Percentiles rank a stretch among this genome's conserved stretches.
Evolutionary conservation across 1,139 yeast species (phyloP).

Genomic region (Casaregolazyma suthepensis): DNA sequence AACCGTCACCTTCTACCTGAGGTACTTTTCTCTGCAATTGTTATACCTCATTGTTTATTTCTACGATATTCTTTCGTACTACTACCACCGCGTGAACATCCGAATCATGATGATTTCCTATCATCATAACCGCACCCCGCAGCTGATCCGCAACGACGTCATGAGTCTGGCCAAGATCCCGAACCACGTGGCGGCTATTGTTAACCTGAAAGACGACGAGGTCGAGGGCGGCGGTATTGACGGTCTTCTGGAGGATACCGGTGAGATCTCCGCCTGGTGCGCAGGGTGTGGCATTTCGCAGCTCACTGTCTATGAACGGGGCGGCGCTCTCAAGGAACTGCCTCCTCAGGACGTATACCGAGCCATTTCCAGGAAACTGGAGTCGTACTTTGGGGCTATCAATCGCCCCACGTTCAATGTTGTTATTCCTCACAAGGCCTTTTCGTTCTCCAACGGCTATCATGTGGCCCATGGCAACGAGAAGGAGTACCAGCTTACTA

Average conservation of each 20-base stretch:
- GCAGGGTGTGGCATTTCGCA: constrained; percentile 73
- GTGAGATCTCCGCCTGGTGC: constrained; percentile 83
- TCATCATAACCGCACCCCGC: constrained; percentile 81
- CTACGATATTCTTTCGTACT: constrained; percentile 10
- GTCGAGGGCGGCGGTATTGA: constrained; percentile 91
- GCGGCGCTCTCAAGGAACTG: constrained; percentile 56
- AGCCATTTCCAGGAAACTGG: constrained; percentile 54
- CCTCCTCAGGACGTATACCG: constrained; percentile 48
- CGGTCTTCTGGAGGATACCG: constrained; percentile 68
- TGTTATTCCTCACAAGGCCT: constrained; percentile 18
- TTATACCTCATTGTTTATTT: constrained; percentile 4
- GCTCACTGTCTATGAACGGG: constrained; percentile 72
- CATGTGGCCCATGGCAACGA: neutral
- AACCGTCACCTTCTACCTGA: constrained; percentile 4
- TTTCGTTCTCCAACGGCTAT: constrained; percentile 13
- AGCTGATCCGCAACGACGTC: constrained; percentile 79
- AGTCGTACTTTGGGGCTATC: constrained; percentile 68
- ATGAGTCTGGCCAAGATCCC: constrained; percentile 70
- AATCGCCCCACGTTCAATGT: constrained; percentile 50
- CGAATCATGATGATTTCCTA: constrained; percentile 59
- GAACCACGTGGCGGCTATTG: constrained; percentile 61
- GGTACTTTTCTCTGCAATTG: constrained; percentile 8
- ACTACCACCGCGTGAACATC: constrained; percentile 49
- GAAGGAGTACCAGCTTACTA: constrained; percentile 40
- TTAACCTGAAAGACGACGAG: constrained; percentile 66